Percentiles rank a stretch among this genome's conserved stretches.
phyloP scores from a whole-genome alignment of 2,329 filamentous ascomycete species.

The Nectriaceae sp. region DNA sequence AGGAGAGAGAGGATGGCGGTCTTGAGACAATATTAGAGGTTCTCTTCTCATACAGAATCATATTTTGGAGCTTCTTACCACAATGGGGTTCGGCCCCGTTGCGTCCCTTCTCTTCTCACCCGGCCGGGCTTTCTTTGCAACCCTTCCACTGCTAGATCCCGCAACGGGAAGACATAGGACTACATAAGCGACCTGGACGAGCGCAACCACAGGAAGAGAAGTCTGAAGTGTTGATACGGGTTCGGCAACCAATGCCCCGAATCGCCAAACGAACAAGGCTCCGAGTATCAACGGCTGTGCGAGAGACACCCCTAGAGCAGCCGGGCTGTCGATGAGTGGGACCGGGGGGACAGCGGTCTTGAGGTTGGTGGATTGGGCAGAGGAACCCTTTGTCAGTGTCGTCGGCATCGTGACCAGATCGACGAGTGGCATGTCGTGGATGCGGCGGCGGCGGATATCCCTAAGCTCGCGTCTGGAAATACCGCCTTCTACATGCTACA shows the following conservation, averaged over 20 bases:
- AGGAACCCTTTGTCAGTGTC: conserved; percentile 30
- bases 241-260: conserved; percentile 67
- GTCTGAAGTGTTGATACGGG: conserved; percentile 65
- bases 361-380: conserved; percentile 29
- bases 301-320: conserved; percentile 58
- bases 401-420: conserved; percentile 43
- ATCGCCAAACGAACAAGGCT: conserved; percentile 62
- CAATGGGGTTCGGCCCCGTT: conserved; percentile 45
- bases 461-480: background rate
- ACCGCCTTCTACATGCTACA: background rate
- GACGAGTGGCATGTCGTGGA: conserved; percentile 33
- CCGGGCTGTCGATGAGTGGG: conserved; percentile 37
- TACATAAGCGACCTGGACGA: conserved; percentile 65
- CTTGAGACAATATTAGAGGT: conserved; percentile 34
- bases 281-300: conserved; percentile 70
- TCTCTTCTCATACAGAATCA: background rate
- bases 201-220: conserved; percentile 62
- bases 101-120: conserved; percentile 58
- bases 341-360: conserved; percentile 38
- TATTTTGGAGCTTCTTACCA: conserved; percentile 40
- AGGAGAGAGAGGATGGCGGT: conserved; percentile 48
- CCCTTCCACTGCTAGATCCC: conserved; percentile 44
- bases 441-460: conserved; percentile 2
- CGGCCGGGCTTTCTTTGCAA: conserved; percentile 51
- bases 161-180: conserved; percentile 65